Evolutionary conservation across 192 early-diverging fungal genomes (phyloP).

Genomic region (Chytriomyces sp.): DNA sequence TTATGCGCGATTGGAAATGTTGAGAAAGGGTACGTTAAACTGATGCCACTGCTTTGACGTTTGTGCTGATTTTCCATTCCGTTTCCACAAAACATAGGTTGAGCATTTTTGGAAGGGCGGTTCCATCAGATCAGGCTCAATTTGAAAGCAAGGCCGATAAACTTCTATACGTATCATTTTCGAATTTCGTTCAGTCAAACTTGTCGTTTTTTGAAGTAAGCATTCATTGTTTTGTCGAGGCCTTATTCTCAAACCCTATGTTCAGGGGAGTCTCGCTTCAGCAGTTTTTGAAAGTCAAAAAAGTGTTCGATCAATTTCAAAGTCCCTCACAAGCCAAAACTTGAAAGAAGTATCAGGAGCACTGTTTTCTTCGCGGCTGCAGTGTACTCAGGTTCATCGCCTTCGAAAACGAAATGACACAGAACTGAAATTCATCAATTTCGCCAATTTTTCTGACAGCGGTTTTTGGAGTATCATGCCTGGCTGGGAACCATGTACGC

Average conservation of each 20-base stretch:
- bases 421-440: constrained; percentile 1
- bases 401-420: not conserved
- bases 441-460: constrained; percentile 14
- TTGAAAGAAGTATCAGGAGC: not conserved
- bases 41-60: not conserved
- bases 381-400: constrained; percentile 4
- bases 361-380: not conserved
- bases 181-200: constrained; percentile 31
- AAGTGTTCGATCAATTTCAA: not conserved
- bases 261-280: constrained; percentile 15
- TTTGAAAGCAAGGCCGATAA: not conserved
- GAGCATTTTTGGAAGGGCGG: constrained; percentile 24
- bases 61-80: constrained; percentile 12
- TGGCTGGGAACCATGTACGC: constrained; percentile 60
- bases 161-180: constrained; percentile 2
- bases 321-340: not conserved
- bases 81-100: not conserved
- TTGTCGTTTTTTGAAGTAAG: constrained; percentile 25
- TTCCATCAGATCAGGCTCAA: constrained; percentile 36
- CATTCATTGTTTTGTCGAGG: not conserved
- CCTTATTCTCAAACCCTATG: not conserved
- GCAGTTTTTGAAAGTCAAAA: not conserved
- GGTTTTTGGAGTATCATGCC: constrained; percentile 55
- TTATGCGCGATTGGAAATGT: constrained; percentile 61
- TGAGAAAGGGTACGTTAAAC: constrained; percentile 53